Evolutionary conservation across 2,329 filamentous ascomycete species (phyloP).

Genomic region (Fusarium sp.): DNA sequence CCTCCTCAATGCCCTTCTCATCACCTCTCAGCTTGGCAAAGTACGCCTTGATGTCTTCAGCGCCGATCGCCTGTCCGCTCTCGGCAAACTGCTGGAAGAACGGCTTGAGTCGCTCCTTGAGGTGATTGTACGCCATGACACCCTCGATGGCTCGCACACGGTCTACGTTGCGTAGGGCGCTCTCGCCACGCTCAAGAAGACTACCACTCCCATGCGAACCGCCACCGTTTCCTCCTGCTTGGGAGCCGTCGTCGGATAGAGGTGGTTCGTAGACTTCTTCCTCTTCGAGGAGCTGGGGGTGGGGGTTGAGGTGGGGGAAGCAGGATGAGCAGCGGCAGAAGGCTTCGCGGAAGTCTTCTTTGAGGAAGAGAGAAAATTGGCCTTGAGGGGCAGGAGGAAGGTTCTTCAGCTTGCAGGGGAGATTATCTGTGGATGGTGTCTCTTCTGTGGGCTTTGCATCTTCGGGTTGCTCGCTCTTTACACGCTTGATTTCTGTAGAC

Average conservation of each 20-base stretch:
- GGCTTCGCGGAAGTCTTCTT: constrained; percentile 80
- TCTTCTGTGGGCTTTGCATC: constrained; percentile 21
- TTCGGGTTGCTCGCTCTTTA: constrained; percentile 58
- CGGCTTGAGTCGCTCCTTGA: constrained; percentile 94
- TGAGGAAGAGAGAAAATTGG: constrained; percentile 85
- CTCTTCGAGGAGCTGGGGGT: constrained; percentile 89
- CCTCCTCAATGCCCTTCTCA: constrained; percentile 77
- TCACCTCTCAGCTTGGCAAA: constrained; percentile 96
- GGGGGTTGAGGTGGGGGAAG: constrained; percentile 77
- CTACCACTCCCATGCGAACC: constrained; percentile 81
- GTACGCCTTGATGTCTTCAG: constrained; percentile 96
- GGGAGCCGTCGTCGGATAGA: constrained; percentile 75
- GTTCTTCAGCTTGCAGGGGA: constrained; percentile 70
- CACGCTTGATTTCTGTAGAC: constrained; percentile 63
- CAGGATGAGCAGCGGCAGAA: constrained; percentile 88
- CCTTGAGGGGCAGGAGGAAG: constrained; percentile 69
- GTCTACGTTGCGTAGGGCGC: constrained; percentile 90
- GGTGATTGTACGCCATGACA: constrained; percentile 97
- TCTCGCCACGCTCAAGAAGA: constrained; percentile 91
- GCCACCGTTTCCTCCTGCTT: constrained; percentile 58
- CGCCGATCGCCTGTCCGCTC: constrained; percentile 86
- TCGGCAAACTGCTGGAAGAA: constrained; percentile 96
- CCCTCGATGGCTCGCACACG: constrained; percentile 94
- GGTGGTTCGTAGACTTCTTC: constrained; percentile 96
- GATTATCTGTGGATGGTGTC: constrained; percentile 26